phyloP scores from a whole-genome alignment of 2,329 filamentous ascomycete genomes.

The Phialemonium atrogriseum region DNA sequence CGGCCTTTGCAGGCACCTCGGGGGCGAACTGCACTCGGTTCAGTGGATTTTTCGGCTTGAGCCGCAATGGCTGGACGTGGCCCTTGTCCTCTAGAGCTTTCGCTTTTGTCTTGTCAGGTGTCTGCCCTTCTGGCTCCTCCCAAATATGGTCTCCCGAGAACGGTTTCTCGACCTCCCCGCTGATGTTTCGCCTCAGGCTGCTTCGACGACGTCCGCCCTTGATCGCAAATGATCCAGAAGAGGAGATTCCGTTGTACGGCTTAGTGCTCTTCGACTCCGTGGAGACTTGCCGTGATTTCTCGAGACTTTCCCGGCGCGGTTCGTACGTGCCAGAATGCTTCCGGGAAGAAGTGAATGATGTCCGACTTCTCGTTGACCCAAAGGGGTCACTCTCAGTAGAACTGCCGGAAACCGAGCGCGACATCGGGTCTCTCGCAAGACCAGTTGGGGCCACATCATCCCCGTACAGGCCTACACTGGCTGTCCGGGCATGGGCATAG shows the following conservation, averaged over 20 bases:
- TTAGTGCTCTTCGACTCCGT: constrained; percentile 20
- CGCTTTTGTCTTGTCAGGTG: constrained; percentile 18
- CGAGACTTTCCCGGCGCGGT: constrained; percentile 22
- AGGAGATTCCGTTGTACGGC: constrained; percentile 30
- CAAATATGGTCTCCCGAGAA: constrained; percentile 78
- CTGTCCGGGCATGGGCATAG: constrained; percentile 59
- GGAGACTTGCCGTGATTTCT: constrained; percentile 16
- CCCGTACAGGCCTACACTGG: constrained; percentile 45
- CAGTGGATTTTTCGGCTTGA: constrained; percentile 58
- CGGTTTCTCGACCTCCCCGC: constrained; percentile 55
- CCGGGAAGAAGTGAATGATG: constrained; percentile 17
- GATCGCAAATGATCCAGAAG: constrained; percentile 23
- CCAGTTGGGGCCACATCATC: constrained; percentile 37
- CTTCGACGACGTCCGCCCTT: constrained; percentile 47
- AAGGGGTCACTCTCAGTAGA: constrained; percentile 39
- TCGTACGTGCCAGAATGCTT: constrained; percentile 9
- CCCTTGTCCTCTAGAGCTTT: constrained; percentile 9
- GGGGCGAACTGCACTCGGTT: constrained; percentile 49
- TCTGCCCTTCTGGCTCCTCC: constrained; percentile 66
- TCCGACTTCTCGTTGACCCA: constrained; percentile 23
- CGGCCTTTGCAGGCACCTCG: constrained; percentile 28
- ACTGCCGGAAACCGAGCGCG: constrained; percentile 42
- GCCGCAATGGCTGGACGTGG: constrained; percentile 37
- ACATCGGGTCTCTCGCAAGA: constrained; percentile 30
- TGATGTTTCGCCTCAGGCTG: constrained; percentile 61